phyloP scores from a whole-genome alignment of 163 green algal genomes.

The Coccomyxa subellipsoidea region DNA sequence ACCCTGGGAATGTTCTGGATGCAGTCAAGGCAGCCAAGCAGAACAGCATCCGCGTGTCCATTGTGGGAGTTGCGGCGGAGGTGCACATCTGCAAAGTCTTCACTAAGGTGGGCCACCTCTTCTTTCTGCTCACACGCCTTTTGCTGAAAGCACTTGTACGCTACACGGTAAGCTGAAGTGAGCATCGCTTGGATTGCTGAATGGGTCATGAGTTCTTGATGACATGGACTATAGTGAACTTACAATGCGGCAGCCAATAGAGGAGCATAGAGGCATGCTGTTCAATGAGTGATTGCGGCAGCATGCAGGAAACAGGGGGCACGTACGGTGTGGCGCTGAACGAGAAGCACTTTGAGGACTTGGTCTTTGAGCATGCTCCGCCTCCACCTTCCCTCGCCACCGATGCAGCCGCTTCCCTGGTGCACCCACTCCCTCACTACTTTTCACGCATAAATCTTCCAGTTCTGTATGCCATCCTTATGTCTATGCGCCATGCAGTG shows the following conservation, averaged over 20 bases:
- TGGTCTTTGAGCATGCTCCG: slow-evolving; percentile 60
- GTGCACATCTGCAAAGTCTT: slow-evolving; percentile 80
- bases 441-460: background rate
- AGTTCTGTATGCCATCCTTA: background rate
- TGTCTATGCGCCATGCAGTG: background rate
- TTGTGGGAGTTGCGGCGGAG: slow-evolving; percentile 90
- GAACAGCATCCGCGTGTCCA: slow-evolving; percentile 64
- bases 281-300: slow-evolving; percentile 10
- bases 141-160: too few species aligned
- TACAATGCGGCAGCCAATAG: background rate
- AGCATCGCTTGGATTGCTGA: too few species aligned
- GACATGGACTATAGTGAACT: too few species aligned
- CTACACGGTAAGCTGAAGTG: too few species aligned
- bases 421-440: slow-evolving; percentile 7
- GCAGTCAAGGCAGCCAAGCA: slow-evolving; percentile 67
- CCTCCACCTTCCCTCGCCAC: slow-evolving; percentile 53
- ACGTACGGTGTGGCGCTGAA: slow-evolving; percentile 75
- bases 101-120: slow-evolving; percentile 31
- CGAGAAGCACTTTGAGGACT: slow-evolving; percentile 61
- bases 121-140: background rate
- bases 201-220: too few species aligned
- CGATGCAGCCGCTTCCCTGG: slow-evolving; percentile 41
- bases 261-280: too few species aligned
- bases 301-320: slow-evolving; percentile 66
- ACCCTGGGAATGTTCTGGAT: slow-evolving; percentile 83